Evolutionary conservation across 2,329 filamentous ascomycete species (phyloP).

Genomic region (Ascochyta rabiei): DNA sequence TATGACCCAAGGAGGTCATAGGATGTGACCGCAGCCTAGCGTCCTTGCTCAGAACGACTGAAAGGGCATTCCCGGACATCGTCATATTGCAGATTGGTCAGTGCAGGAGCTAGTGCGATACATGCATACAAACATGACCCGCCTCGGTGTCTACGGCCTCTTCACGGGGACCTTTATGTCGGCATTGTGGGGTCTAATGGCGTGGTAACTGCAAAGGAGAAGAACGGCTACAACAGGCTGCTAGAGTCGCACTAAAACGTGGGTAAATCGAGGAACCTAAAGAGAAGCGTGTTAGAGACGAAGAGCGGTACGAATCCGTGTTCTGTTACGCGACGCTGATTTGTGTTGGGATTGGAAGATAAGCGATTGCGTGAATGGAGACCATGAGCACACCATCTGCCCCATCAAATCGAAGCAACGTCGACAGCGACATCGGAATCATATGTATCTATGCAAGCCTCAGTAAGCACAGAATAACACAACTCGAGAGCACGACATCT

Average conservation of each 20-base stretch:
- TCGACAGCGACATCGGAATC: constrained; percentile 29
- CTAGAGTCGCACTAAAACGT: constrained; percentile 9
- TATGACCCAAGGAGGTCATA: not conserved
- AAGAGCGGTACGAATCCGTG: constrained; percentile 1
- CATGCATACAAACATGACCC: not conserved
- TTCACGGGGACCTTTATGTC: constrained; percentile 22
- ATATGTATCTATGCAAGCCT: constrained; percentile 8
- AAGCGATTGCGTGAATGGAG: constrained; percentile 38
- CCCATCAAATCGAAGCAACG: constrained; percentile 20
- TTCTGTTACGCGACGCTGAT: constrained; percentile 8
- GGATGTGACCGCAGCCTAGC: not conserved
- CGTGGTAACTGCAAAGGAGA: constrained; percentile 20
- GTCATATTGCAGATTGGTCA: constrained; percentile 6
- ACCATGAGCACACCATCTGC: constrained; percentile 37
- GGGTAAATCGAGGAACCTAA: constrained; percentile 1
- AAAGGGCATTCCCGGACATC: constrained; percentile 2
- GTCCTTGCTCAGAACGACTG: constrained; percentile 1
- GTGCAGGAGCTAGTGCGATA: constrained; percentile 4
- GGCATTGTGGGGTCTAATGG: constrained; percentile 33
- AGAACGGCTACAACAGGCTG: constrained; percentile 1
- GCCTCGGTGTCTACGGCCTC: constrained; percentile 11
- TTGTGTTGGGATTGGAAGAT: constrained; percentile 18
- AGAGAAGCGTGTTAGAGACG: constrained; percentile 13
- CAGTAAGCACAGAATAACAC: not conserved
- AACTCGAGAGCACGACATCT: constrained; percentile 26